Conservation (phyloP, 345 rosid genomes). For the Adansonia digitata region DNA sequence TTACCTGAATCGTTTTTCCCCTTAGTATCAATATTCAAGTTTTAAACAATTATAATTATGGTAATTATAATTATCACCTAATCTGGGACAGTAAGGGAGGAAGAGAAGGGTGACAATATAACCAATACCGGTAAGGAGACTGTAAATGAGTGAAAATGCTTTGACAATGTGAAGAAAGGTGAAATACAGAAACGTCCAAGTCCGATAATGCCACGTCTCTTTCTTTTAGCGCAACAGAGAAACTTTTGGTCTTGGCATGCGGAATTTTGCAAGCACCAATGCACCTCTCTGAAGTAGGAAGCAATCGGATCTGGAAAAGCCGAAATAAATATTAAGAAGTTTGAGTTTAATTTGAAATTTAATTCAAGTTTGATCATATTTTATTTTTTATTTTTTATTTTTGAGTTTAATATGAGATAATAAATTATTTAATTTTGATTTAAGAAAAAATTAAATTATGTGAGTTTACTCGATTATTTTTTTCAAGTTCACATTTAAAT, state of each 20-base stretch:
- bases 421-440: no score
- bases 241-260: slow-evolving; percentile 15
- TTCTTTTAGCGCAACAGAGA: neutral
- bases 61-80: neutral
- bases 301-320: no score
- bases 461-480: no score
- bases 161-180: neutral
- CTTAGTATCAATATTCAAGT: neutral
- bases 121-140: neutral
- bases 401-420: neutral
- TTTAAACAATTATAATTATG: neutral
- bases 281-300: neutral
- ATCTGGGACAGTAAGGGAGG: neutral
- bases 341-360: no score
- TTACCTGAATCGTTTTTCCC: neutral
- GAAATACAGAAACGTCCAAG: neutral
- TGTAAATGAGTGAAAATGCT: neutral
- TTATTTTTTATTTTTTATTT: no score
- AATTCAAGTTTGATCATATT: neutral
- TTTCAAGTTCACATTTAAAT: no score
- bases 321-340: no score
- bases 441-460: no score
- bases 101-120: neutral
- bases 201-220: slow-evolving; percentile 4
- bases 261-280: neutral